Base-by-base conservation (phyloP, 768 basidiomycete genomes). In the Sporobolomyces roseus region DNA sequence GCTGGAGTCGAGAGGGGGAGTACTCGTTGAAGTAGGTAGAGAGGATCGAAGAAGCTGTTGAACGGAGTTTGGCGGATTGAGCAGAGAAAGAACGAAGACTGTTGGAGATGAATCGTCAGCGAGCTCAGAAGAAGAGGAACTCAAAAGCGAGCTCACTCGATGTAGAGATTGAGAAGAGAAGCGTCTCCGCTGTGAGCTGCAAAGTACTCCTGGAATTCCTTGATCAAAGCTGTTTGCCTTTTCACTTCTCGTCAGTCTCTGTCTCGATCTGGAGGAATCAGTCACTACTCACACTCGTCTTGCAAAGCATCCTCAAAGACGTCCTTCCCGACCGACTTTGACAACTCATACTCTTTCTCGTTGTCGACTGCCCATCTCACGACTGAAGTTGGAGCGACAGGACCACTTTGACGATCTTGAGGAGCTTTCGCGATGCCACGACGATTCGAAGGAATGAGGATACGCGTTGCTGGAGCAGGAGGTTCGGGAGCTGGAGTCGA, bases 41-140 rank as follows among this genome's bases (percentile, higher is more conserved):
- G 10, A 64, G 49, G 60, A 72, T 64, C 21, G 48, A 25, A 3
- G 48, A 30, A 14, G 63, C 64, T 2, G 63, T 38, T 19, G 54
- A 23, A 46, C 63, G 71, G 7, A 72, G 49, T 19, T 36, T 13
- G 2, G 63, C 29, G 21, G 59, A 30, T 29, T 65, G 63, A 23
- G 13, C 25, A 36, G 71, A 65, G 49, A 72, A 68, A n/a, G 53
- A 49, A 6, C 30, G 17, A 14, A 71, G 65, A 51, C 66, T 68
- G 50, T 10, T 3, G 2, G 55, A 38, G 29, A 9, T 12, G 51
- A 6, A 23, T 19, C 7, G 29, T 27, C 32, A 43, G 56, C 32
- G 7, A 19, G 10, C 2, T 10, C 21, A 2, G 25, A 58, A 13
- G 43, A n/a, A 4, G 32, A 17, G 21, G 16, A 23, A 33, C 23